Conservation (phyloP, 768 basidiomycete species). For the Termitomyces sp. region DNA sequence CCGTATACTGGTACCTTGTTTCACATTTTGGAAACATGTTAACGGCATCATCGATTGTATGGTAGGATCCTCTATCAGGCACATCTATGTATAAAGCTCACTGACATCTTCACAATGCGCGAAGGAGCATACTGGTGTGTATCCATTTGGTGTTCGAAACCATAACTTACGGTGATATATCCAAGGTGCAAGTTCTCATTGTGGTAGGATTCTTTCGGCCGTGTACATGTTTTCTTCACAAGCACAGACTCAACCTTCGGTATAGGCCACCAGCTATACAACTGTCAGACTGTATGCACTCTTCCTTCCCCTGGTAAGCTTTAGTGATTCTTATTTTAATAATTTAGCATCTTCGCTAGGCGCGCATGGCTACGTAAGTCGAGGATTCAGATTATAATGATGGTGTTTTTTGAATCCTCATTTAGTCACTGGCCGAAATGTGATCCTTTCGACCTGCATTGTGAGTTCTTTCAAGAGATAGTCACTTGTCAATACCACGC, state of each 20-base stretch:
- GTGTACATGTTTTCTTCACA: not conserved
- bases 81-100: not conserved
- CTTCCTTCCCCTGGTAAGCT: not conserved
- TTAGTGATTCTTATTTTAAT: not conserved
- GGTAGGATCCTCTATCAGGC: not conserved
- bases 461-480: not conserved
- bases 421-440: not conserved
- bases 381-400: not conserved
- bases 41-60: not conserved
- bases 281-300: not conserved
- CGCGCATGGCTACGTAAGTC: slow-evolving; percentile 1
- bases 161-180: not conserved
- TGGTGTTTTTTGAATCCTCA: not conserved
- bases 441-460: slow-evolving; percentile 4
- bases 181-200: slow-evolving; percentile 3
- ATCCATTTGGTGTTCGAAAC: not conserved
- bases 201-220: not conserved
- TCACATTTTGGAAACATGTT: not conserved
- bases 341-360: slow-evolving; percentile 1
- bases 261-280: not conserved
- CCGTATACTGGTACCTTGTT: slow-evolving; percentile 1
- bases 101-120: not conserved
- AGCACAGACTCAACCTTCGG: too few relatives aligned
- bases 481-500: not conserved
- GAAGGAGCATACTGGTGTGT: slow-evolving; percentile 2